Evolutionary conservation across 140 eudicot genomes (phyloP).

Genomic region (Erigeron philadelphicus): DNA sequence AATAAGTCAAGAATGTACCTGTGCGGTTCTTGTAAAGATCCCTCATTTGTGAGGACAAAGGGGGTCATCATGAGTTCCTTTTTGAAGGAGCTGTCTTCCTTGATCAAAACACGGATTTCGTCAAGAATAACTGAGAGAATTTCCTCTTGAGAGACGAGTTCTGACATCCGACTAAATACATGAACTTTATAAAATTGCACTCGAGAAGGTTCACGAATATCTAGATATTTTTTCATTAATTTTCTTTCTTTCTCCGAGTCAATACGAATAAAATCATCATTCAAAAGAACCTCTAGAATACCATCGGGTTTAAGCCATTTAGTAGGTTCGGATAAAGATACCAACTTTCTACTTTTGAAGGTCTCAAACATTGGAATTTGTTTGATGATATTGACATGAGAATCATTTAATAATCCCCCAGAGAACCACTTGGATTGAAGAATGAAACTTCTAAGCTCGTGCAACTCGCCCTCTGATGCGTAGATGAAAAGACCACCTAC

Average conservation of each 20-base stretch:
- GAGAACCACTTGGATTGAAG: slow-evolving; percentile 96
- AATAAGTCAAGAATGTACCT: slow-evolving; percentile 42
- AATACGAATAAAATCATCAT: slow-evolving; percentile 79
- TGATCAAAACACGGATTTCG: slow-evolving; percentile 60
- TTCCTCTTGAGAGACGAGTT: slow-evolving; percentile 50
- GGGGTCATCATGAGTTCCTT: slow-evolving; percentile 55
- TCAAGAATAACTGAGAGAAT: slow-evolving; percentile 54
- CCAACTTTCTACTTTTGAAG: slow-evolving; percentile 60
- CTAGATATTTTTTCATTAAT: slow-evolving; percentile 52
- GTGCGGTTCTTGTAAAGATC: slow-evolving; percentile 77
- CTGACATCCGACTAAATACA: slow-evolving; percentile 70
- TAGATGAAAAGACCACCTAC: slow-evolving; percentile 50
- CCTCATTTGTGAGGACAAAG: slow-evolving; percentile 66
- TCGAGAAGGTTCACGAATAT: slow-evolving; percentile 64
- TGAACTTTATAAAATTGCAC: slow-evolving; percentile 68
- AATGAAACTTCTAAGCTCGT: slow-evolving; percentile 86
- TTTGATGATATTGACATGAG: slow-evolving; percentile 52
- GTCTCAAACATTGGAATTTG: slow-evolving; percentile 95
- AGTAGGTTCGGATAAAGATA: slow-evolving; percentile 52
- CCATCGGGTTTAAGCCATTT: slow-evolving; percentile 90
- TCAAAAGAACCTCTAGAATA: slow-evolving; percentile 62
- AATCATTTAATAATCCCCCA: slow-evolving; percentile 46
- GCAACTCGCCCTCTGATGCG: slow-evolving; percentile 82
- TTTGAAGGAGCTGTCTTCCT: slow-evolving; percentile 67
- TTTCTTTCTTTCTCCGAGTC: slow-evolving; percentile 82